phyloP scores from a whole-genome alignment of 805 yeast genomes.

The Candida endomychidarum region DNA sequence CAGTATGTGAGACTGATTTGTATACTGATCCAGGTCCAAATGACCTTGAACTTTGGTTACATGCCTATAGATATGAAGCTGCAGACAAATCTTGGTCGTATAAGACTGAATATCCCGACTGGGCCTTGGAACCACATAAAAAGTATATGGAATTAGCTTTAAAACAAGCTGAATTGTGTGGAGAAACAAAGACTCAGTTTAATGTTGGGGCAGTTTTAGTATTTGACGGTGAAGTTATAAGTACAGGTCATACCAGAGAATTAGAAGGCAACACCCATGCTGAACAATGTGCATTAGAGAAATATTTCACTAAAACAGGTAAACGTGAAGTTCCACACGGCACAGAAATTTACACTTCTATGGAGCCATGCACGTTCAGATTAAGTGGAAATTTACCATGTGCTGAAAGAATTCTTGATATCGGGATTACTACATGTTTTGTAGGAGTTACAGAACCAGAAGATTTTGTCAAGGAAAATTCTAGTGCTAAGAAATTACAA shows the following conservation, averaged over 20 bases:
- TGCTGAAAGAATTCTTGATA: slow-evolving; percentile 67
- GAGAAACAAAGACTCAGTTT: slow-evolving; percentile 79
- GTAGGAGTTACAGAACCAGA: slow-evolving; percentile 93
- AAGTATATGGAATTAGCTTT: slow-evolving; percentile 75
- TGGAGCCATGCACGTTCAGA: slow-evolving; percentile 94
- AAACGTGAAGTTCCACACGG: slow-evolving; percentile 60
- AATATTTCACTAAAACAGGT: slow-evolving; percentile 49
- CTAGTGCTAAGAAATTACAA: slow-evolving; percentile 56
- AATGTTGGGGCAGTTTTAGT: slow-evolving; percentile 92
- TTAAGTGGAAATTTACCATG: slow-evolving; percentile 91
- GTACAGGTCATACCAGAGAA: slow-evolving; percentile 88
- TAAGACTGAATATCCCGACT: slow-evolving; percentile 72
- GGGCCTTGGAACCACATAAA: slow-evolving; percentile 68
- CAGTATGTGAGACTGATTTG: slow-evolving; percentile 63
- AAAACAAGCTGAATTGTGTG: slow-evolving; percentile 76
- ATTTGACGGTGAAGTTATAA: slow-evolving; percentile 55
- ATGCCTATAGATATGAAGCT: slow-evolving; percentile 79
- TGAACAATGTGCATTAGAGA: slow-evolving; percentile 89
- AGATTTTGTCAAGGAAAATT: slow-evolving; percentile 78
- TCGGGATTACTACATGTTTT: slow-evolving; percentile 67
- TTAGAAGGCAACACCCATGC: slow-evolving; percentile 96
- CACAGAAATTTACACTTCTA: slow-evolving; percentile 84
- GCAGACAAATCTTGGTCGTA: slow-evolving; percentile 63
- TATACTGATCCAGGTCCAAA: slow-evolving; percentile 88
- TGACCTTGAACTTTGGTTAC: slow-evolving; percentile 87